Evolutionary conservation across 176 grass and related monocot genomes (phyloP), one percentile per base, ranked within the genome.

Genomic region (Dendrocalamus sinicus): DNA sequence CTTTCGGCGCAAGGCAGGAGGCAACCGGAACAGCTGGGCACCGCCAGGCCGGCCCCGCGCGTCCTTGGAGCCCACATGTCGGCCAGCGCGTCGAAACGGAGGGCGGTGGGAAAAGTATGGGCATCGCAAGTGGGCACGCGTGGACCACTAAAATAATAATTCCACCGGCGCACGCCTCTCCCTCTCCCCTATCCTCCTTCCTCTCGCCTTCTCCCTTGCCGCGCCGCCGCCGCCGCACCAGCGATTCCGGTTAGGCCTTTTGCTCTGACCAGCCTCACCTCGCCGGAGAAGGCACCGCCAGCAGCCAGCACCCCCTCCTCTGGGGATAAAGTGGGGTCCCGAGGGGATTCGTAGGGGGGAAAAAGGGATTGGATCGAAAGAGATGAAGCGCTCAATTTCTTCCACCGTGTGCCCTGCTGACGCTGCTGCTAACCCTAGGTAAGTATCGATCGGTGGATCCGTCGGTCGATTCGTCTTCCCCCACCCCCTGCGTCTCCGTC

Each of bases 71-170:
- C 81, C 89, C 75, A 12, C 30, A 14, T 6, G 84, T 78, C 89
- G 17, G 84, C 0, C 59, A 41, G 9, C 0, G 57, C 5, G 9
- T 2, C 0, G 4, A 4, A 0, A 0, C 0, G 6, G 0, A 8
- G 64, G 75, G 75, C 85, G 89, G 80, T 90, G 69, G 85, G 9
- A 45, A 22, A 40, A 35, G 28, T 10, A 3, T 9, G 40, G 70
- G 44, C 7, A 12, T 6, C 46, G 53, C 40, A 30, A 78, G 40
- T 78, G 58, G 58, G 22, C 82, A 82, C 72, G 77, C 88, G 75
- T 90, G 79, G 89, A 87, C 89, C 84, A 9, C 57, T 23, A 60
- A 61, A 75, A 70, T 68, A 88, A 88, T 81, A 88, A 76, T 91
- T 81, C 89, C 76, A 88, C 10, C 70, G 76, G 12, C 76, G 85